Evolutionary conservation across 305 asterid species (phyloP).

Genomic region (Ilex paraguariensis): DNA sequence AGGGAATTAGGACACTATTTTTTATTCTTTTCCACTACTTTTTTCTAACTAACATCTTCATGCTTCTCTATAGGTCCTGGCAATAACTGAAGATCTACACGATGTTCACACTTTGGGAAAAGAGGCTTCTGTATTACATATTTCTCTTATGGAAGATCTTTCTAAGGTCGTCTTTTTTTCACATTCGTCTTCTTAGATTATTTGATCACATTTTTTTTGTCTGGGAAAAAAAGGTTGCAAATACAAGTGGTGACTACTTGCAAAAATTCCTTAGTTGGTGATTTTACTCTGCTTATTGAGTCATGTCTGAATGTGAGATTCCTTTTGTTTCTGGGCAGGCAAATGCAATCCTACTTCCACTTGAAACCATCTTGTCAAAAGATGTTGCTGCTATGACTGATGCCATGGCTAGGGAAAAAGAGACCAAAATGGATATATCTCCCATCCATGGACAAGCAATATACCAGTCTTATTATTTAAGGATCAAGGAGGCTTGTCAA

Average conservation of each 20-base stretch:
- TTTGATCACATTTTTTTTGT: too few relatives aligned
- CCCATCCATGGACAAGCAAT: slow-evolving; percentile 98
- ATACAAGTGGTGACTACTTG: too few relatives aligned
- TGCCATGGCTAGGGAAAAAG: slow-evolving; percentile 71
- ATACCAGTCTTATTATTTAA: slow-evolving; percentile 78
- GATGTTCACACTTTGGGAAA: slow-evolving; percentile 91
- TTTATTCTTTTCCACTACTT: too few relatives aligned
- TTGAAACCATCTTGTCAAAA: slow-evolving; percentile 75
- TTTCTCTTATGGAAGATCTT: slow-evolving; percentile 77
- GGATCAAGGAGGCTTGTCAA: slow-evolving; percentile 68
- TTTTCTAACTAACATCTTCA: not conserved
- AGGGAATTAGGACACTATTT: too few relatives aligned
- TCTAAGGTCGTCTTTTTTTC: slow-evolving; percentile 56
- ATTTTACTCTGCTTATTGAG: slow-evolving; percentile 10
- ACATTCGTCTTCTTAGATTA: slow-evolving; percentile 8
- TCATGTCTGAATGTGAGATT: slow-evolving; percentile 18
- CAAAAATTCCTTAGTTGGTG: slow-evolving; percentile 8
- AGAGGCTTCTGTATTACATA: slow-evolving; percentile 89
- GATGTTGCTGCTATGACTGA: slow-evolving; percentile 89
- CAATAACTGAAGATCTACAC: slow-evolving; percentile 91
- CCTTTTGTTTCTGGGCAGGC: slow-evolving; percentile 56
- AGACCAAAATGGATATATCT: slow-evolving; percentile 68
- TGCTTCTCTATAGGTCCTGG: slow-evolving; percentile 66
- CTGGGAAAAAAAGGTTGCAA: too few relatives aligned
- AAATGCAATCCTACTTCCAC: slow-evolving; percentile 81